Conservation (phyloP, 495 filamentous ascomycete genomes). For the Penicillium arizonense region DNA sequence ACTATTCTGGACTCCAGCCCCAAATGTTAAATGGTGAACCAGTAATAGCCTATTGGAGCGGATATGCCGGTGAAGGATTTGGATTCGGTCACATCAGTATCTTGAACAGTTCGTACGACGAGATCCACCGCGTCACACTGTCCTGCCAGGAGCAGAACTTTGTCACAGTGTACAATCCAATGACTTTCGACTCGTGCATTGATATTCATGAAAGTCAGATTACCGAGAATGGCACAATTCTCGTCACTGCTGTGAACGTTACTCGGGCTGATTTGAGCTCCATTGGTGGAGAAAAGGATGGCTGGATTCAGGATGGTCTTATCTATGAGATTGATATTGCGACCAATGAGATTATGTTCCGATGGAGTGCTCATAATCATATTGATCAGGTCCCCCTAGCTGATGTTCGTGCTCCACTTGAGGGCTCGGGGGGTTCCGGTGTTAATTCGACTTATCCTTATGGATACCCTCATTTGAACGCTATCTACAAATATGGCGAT, state of each 20-base stretch:
- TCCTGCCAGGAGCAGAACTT: conserved; percentile 17
- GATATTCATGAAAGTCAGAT: conserved; percentile 45
- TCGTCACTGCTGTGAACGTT: conserved; percentile 52
- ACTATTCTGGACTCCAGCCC: conserved; percentile 17
- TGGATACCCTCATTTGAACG: conserved; percentile 43
- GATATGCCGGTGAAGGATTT: conserved; percentile 18
- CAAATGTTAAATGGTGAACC: conserved; percentile 24
- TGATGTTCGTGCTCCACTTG: conserved; percentile 10
- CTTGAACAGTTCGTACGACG: conserved; percentile 45
- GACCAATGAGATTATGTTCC: conserved; percentile 37
- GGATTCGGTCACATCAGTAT: conserved; percentile 35
- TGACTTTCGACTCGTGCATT: conserved; percentile 20
- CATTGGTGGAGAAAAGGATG: conserved; percentile 40
- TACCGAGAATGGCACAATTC: conserved; percentile 44
- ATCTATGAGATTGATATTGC: conserved; percentile 47
- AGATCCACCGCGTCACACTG: conserved; percentile 31
- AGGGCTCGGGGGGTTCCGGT: conserved; percentile 10
- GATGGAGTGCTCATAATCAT: conserved; percentile 36
- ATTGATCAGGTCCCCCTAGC: conserved; percentile 19
- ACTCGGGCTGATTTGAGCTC: conserved; percentile 42
- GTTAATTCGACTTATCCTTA: conserved; percentile 23
- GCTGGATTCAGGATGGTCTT: conserved; percentile 50
- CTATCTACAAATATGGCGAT: conserved; percentile 33
- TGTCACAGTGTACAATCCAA: conserved; percentile 18
- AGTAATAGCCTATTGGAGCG: conserved; percentile 27